Base-by-base conservation (phyloP, 2,329 filamentous ascomycete genomes). In the Colletotrichum neosansevieriae region DNA sequence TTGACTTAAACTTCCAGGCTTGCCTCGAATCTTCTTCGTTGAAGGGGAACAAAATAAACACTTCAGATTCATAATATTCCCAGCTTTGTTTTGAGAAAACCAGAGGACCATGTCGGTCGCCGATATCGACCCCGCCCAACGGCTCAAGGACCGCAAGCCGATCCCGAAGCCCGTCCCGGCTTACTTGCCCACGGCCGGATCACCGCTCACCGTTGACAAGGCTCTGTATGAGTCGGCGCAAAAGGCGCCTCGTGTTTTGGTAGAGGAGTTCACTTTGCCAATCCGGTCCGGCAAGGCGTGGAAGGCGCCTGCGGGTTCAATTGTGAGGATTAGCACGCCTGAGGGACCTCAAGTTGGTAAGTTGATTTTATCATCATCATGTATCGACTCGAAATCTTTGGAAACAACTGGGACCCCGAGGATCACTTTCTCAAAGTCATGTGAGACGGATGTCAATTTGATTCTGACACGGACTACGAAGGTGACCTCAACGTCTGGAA, bases 401-500 rank as follows among this genome's bases (percentile, higher is more conserved):
- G 29, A 11, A 40, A 58, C 24, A 24, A 5, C 4, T 5, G 24
- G 24, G 24, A 4, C 24, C 0, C 24, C 4, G 24, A 24, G 5
- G 24, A 24, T 24, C 24, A 24, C 24, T 5, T 24, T 5, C 24
- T 4, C n/a, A n/a, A 24, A 24, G 24, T 5, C 24, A 24, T 24
- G 24, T 4, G 24, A 24, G 5, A 24, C 5, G 24, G 5, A 24
- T 24, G 3, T 21, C 21, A 21, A 21, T 24, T 24, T 5, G 4
- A 4, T 1, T 24, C 24, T 54, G 15, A 63, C 51, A 21, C 10
- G 4, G 12, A n/a, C n/a, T n/a, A n/a, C 2, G 21, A 51, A 80
- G 92, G 92, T 61, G 93, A 96, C 74, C 81, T 96, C 17, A 97
- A 97, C 77, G 86, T 96, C 73, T 97, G 92, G 92, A 93, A 91